Conservation (phyloP, 2,329 filamentous ascomycete genomes). For the Botrytis fragariae region DNA sequence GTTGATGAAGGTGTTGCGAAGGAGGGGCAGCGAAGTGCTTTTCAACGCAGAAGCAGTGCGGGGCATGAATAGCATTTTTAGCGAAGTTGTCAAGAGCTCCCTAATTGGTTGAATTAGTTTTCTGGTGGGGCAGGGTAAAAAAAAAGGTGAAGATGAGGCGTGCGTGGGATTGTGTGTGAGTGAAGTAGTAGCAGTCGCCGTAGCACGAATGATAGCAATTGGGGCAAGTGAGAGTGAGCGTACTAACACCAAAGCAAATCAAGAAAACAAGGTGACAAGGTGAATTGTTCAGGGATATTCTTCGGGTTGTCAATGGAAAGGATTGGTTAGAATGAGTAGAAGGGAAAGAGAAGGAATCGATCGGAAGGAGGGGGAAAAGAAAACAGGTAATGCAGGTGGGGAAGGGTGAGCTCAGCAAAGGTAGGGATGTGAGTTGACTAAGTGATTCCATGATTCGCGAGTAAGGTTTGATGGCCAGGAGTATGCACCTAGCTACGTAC, state of each 20-base stretch:
- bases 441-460: neutral
- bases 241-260: neutral
- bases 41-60: constrained; percentile 21
- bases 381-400: neutral
- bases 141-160: constrained; percentile 5
- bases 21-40: constrained; percentile 22
- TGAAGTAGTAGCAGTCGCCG: neutral
- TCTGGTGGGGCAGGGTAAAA: constrained; percentile 7
- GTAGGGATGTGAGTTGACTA: neutral
- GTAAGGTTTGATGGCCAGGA: neutral
- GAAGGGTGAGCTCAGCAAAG: neutral
- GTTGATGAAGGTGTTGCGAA: constrained; percentile 22
- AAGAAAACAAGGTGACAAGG: neutral
- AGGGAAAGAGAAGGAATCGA: constrained; percentile 15
- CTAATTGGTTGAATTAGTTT: constrained; percentile 7
- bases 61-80: constrained; percentile 23
- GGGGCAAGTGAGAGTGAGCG: neutral
- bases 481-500: neutral
- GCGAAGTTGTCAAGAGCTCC: neutral
- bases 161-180: neutral
- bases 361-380: constrained; percentile 9
- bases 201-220: neutral
- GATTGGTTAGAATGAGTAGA: neutral
- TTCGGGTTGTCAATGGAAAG: neutral
- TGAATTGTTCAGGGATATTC: neutral